Base-by-base conservation (phyloP, 805 yeast species). In the Wickerhamiella parazyma region DNA sequence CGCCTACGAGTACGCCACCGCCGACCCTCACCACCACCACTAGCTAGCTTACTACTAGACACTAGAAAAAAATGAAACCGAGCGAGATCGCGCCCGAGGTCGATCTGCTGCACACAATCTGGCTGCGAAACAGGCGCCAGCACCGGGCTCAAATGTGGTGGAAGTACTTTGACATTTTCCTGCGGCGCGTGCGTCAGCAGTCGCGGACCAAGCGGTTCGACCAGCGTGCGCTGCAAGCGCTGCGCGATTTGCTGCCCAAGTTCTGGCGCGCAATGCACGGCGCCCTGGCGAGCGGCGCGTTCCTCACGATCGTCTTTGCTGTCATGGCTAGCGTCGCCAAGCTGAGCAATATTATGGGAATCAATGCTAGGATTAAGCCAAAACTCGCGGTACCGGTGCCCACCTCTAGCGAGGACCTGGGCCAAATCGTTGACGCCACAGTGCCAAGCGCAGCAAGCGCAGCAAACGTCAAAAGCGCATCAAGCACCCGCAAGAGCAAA, bases 111-210 rank as follows among this genome's bases (percentile, higher is more conserved):
- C 80, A 75, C 49, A 59, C 84, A 33, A 49, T 83, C 3, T 75
- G 79, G 55, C 83, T 79, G 53, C 66, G 94, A 49, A 80, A 78
- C 59, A 67, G 69, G 42, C 83, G 83, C 57, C 95, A 86, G 57
- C 94, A 84, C 55, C 64, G 77, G 3, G 70, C 69, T 6, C 71
- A 83, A 24, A 54, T 56, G 7, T 86, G 95, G 95, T 86, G 94
- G 89, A 70, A 65, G 47, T 69, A 73, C 47, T 62, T 86, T 33
- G 70, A 75, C 48, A 69, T 77, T 8, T 53, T 84, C 21, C 81
- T 80, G 51, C 68, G 94, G 33, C 64, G 55, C 19, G 44, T 52
- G 12, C 16, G 43, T 3, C 55, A 58, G 37, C 29, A 56, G 25
- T 44, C 51, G 21, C 44, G 40, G 14, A 12, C 33, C 12, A 17